Evolutionary conservation across 2,329 filamentous ascomycete genomes (phyloP).

Genomic region (Aspergillus tanneri): DNA sequence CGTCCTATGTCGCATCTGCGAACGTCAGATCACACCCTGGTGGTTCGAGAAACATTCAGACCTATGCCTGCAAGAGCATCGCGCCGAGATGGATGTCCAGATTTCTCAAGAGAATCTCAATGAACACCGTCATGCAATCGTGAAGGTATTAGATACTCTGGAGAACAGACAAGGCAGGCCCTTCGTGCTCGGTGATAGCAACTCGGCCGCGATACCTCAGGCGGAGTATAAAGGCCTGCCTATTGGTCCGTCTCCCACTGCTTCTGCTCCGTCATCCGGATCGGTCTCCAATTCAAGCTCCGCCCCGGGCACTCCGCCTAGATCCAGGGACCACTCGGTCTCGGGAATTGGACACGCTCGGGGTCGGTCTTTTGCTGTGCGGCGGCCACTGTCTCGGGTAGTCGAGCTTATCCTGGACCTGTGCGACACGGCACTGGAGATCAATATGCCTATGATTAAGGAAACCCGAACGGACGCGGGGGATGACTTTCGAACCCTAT

Average conservation of each 20-base stretch:
- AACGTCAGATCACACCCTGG: slow-evolving; percentile 95
- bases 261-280: slow-evolving; percentile 69
- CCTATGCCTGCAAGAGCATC: slow-evolving; percentile 90
- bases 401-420: slow-evolving; percentile 93
- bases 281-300: slow-evolving; percentile 69
- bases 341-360: slow-evolving; percentile 74
- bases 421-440: slow-evolving; percentile 92
- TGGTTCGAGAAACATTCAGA: slow-evolving; percentile 99
- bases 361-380: slow-evolving; percentile 84
- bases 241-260: slow-evolving; percentile 70
- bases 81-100: slow-evolving; percentile 96
- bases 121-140: slow-evolving; percentile 91
- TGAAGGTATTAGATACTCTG: slow-evolving; percentile 88
- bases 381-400: slow-evolving; percentile 85
- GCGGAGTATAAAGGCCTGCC: slow-evolving; percentile 85
- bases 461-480: slow-evolving; percentile 64
- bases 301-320: slow-evolving; percentile 62
- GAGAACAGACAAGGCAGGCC: slow-evolving; percentile 61
- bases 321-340: slow-evolving; percentile 66
- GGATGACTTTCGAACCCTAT: slow-evolving; percentile 86
- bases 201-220: slow-evolving; percentile 55
- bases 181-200: slow-evolving; percentile 38
- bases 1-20: slow-evolving; percentile 93
- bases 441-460: slow-evolving; percentile 90
- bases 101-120: slow-evolving; percentile 88